A percentile compares a stretch with the other conserved stretches of the same genome.
Evolutionary conservation across 2,329 filamentous ascomycete species (phyloP).

Genomic region (Beauveria australis): DNA sequence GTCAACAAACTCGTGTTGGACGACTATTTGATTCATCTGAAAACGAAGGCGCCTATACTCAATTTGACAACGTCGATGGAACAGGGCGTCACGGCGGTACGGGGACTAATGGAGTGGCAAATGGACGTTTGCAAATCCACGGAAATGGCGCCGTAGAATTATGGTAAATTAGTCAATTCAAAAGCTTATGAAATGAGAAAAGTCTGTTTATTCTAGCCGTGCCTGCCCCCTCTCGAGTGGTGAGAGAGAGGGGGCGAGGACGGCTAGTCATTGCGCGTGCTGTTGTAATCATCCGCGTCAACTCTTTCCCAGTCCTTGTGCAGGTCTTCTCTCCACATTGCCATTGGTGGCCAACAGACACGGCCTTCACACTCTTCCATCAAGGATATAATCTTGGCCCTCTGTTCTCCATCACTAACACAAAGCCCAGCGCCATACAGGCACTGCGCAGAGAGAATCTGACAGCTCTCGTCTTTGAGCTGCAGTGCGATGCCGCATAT

Average conservation of each 20-base stretch:
- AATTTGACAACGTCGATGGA: slow-evolving; percentile 35
- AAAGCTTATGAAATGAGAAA: too few species aligned
- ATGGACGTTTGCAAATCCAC: slow-evolving; percentile 39
- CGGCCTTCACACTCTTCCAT: slow-evolving; percentile 27
- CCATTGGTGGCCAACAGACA: slow-evolving; percentile 31
- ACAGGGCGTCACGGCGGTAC: slow-evolving; percentile 33
- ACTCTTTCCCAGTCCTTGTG: slow-evolving; percentile 21
- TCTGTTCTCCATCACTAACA: slow-evolving; percentile 27
- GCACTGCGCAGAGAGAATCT: slow-evolving; percentile 36
- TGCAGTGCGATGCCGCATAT: slow-evolving; percentile 43
- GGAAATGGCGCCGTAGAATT: slow-evolving; percentile 27
- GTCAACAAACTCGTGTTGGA: slow-evolving; percentile 29
- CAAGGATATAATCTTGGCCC: slow-evolving; percentile 27
- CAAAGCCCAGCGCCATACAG: slow-evolving; percentile 35
- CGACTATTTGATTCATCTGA: background rate
- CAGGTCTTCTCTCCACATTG: slow-evolving; percentile 24
- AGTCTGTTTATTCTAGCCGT: too few species aligned
- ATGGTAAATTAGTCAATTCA: too few species aligned
- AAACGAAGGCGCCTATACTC: slow-evolving; percentile 24
- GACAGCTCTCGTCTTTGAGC: slow-evolving; percentile 30
- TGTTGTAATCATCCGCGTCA: slow-evolving; percentile 10
- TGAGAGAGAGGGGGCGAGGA: background rate
- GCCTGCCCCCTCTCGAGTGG: too few species aligned
- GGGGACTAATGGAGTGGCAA: slow-evolving; percentile 35
- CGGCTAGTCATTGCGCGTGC: background rate